Conservation (phyloP, 2,329 filamentous ascomycete species). For the Tolypocladium pustulatum region DNA sequence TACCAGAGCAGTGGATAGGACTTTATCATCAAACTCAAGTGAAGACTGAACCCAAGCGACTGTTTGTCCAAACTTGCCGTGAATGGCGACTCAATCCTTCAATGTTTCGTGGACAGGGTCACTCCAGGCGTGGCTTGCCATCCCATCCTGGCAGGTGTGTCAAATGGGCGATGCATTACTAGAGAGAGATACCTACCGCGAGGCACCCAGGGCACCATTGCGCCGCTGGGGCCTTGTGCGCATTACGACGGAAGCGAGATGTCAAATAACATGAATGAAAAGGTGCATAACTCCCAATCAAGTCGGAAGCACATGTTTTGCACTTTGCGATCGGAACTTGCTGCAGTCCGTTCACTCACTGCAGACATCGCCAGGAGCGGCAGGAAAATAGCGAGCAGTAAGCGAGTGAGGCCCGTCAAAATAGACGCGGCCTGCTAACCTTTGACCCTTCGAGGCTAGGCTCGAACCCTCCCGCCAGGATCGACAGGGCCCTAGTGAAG, state of each 20-base stretch:
- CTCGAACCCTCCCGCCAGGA: neutral
- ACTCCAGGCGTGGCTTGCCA: neutral
- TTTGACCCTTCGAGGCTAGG: neutral
- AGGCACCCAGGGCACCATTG: too few relatives aligned
- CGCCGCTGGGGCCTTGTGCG: neutral
- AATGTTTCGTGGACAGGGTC: neutral
- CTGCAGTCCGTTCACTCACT: neutral
- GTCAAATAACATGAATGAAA: neutral
- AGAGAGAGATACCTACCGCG: too few relatives aligned
- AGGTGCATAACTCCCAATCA: neutral
- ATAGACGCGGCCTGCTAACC: neutral
- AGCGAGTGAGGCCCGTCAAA: neutral
- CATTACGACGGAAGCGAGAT: neutral
- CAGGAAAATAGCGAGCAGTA: neutral
- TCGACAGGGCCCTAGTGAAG: neutral
- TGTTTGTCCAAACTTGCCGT: neutral
- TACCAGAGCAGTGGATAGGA: neutral
- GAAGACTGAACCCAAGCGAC: neutral
- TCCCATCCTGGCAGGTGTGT: neutral
- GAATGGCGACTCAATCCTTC: neutral
- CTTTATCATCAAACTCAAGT: neutral
- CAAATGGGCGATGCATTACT: neutral
- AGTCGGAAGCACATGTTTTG: neutral
- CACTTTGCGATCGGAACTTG: neutral
- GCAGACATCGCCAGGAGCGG: neutral